Conservation (phyloP, 257 asterid genomes). For the Solanum corneliomulleri region DNA sequence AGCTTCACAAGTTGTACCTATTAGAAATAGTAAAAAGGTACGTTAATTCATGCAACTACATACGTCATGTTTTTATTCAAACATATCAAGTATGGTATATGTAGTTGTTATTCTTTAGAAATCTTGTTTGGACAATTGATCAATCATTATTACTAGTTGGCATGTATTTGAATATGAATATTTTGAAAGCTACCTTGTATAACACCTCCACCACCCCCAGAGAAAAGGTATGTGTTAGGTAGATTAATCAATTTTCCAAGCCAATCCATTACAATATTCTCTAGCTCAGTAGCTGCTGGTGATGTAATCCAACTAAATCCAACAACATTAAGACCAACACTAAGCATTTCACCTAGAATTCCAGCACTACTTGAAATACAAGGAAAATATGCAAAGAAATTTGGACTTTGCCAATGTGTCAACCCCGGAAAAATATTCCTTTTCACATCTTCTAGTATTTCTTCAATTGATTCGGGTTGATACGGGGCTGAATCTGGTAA, state of each 20-base stretch:
- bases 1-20: neutral
- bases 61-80: neutral
- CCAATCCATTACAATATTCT: neutral
- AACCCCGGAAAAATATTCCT: slow-evolving; percentile 50
- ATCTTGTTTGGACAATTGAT: neutral
- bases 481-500: slow-evolving; percentile 49
- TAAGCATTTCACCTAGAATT: slow-evolving; percentile 6
- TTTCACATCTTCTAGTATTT: slow-evolving; percentile 40
- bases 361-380: neutral
- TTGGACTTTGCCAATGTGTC: slow-evolving; percentile 18
- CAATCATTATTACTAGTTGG: too few species aligned
- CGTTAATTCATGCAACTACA: too few species aligned
- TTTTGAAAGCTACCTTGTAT: neutral
- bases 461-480: slow-evolving; percentile 42
- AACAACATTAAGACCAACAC: neutral
- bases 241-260: slow-evolving; percentile 6
- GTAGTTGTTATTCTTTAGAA: too few species aligned
- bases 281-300: slow-evolving; percentile 13
- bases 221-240: neutral
- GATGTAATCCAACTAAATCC: slow-evolving; percentile 17
- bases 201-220: slow-evolving; percentile 12
- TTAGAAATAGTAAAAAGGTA: neutral
- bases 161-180: neutral
- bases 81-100: neutral
- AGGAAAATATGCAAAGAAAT: slow-evolving; percentile 4